A percentile compares a stretch with the other conserved stretches of the same genome.
These are phyloP conservation scores for Trichosporon sp. DNA, from an alignment of 1,284 basidiomycete species.

Conservation along the genomic window DNA sequence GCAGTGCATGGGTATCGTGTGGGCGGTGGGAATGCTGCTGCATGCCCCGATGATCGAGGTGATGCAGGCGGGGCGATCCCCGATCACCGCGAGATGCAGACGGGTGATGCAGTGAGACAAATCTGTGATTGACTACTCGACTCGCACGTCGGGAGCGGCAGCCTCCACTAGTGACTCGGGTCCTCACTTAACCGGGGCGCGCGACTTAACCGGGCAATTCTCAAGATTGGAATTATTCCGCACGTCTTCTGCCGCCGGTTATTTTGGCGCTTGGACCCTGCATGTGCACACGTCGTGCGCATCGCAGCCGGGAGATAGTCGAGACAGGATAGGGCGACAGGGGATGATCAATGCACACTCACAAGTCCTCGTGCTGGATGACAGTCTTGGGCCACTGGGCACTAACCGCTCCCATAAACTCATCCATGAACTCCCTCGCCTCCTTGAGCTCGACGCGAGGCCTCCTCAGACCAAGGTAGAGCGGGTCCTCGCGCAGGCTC, in stretches of 20 bases:
- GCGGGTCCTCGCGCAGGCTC: slow-evolving; percentile 73
- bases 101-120: not conserved
- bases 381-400: slow-evolving; percentile 69
- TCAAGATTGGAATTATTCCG: not conserved
- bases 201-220: not conserved
- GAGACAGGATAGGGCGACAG: not conserved
- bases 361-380: slow-evolving; percentile 88
- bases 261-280: slow-evolving; percentile 3
- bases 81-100: no score
- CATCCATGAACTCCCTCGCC: slow-evolving; percentile 74
- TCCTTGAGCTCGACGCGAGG: slow-evolving; percentile 63
- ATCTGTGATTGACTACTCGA: not conserved
- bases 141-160: not conserved
- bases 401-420: slow-evolving; percentile 81
- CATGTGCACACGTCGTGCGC: not conserved
- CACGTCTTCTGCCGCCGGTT: not conserved
- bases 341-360: slow-evolving; percentile 21
- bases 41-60: not conserved
- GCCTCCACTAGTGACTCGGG: not conserved
- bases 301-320: not conserved
- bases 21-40: not conserved
- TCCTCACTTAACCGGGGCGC: not conserved
- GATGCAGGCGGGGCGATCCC: not conserved
- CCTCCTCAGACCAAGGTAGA: slow-evolving; percentile 81
- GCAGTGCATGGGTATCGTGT: not conserved